Conservation (phyloP, 805 yeast species). For the Candida schatavii region DNA sequence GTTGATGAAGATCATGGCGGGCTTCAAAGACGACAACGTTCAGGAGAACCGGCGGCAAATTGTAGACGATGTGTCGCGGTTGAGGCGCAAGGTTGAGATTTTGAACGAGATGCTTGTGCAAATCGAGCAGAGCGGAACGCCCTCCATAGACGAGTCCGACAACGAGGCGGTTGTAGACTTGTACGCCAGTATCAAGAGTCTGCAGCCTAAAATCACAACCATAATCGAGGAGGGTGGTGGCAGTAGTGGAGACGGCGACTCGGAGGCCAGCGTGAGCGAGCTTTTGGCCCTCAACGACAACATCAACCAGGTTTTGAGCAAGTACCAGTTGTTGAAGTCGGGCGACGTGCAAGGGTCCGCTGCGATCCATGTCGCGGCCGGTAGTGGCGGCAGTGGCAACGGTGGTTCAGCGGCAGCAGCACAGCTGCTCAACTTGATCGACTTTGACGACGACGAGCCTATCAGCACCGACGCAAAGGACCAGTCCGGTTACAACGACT, state of each 20-base stretch:
- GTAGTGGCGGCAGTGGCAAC: slow-evolving; percentile 5
- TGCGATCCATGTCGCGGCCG: slow-evolving; percentile 35
- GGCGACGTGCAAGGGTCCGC: slow-evolving; percentile 62
- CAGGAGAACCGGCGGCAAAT: slow-evolving; percentile 75
- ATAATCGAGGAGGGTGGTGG: slow-evolving; percentile 77
- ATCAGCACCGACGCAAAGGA: slow-evolving; percentile 28
- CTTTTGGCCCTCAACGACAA: slow-evolving; percentile 71
- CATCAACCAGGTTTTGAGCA: slow-evolving; percentile 64
- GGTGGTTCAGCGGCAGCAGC: slow-evolving; percentile 19
- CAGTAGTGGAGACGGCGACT: slow-evolving; percentile 50
- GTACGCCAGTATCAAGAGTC: slow-evolving; percentile 70
- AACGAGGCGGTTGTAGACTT: slow-evolving; percentile 81
- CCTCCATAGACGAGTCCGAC: slow-evolving; percentile 33
- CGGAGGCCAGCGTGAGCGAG: slow-evolving; percentile 55
- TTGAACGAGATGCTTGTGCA: slow-evolving; percentile 80
- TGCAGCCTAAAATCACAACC: slow-evolving; percentile 83
- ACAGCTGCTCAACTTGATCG: slow-evolving; percentile 37
- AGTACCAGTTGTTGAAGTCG: slow-evolving; percentile 60
- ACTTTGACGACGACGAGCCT: slow-evolving; percentile 43
- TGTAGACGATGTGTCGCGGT: slow-evolving; percentile 77
- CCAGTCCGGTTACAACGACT: slow-evolving; percentile 56
- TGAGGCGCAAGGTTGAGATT: slow-evolving; percentile 81
- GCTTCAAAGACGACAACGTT: slow-evolving; percentile 81
- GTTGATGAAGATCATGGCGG: slow-evolving; percentile 97
- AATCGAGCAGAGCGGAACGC: slow-evolving; percentile 36